Evolutionary conservation across 495 filamentous ascomycete species (phyloP).

Genomic region (Aspergillus coremiiformis): DNA sequence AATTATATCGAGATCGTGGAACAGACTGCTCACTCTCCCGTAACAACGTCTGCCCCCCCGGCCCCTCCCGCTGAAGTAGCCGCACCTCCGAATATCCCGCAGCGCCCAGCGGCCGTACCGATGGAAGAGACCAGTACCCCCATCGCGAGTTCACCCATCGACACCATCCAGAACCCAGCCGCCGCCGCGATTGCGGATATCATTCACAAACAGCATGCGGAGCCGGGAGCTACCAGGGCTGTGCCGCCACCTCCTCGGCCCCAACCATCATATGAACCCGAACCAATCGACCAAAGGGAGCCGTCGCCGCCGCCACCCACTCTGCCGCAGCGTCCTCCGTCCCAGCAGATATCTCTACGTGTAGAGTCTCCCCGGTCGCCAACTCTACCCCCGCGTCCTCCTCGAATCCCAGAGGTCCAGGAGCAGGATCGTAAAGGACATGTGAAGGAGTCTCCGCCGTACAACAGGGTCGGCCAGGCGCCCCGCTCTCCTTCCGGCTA

Average conservation of each 20-base stretch:
- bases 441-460: slow-evolving; percentile 52
- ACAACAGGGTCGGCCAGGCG: slow-evolving; percentile 43
- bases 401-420: slow-evolving; percentile 14
- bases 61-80: slow-evolving; percentile 22
- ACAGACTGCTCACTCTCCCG: slow-evolving; percentile 19
- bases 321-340: slow-evolving; percentile 63
- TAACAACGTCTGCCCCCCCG: slow-evolving; percentile 21
- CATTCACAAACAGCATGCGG: slow-evolving; percentile 49
- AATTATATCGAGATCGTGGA: slow-evolving; percentile 82
- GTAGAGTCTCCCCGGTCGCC: slow-evolving; percentile 43
- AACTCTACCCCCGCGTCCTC: slow-evolving; percentile 22
- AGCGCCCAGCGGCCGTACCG: slow-evolving; percentile 24
- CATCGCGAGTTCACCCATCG: slow-evolving; percentile 22
- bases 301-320: slow-evolving; percentile 54
- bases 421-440: slow-evolving; percentile 27
- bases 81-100: slow-evolving; percentile 32
- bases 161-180: slow-evolving; percentile 54
- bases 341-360: slow-evolving; percentile 46
- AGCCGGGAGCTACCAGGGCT: slow-evolving; percentile 26
- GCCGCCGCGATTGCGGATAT: slow-evolving; percentile 66
- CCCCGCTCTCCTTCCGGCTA: slow-evolving; percentile 66
- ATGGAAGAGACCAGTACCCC: slow-evolving; percentile 17
- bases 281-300: slow-evolving; percentile 50
- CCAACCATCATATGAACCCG: slow-evolving; percentile 35
- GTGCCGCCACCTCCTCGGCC: slow-evolving; percentile 35